phyloP scores from a whole-genome alignment of 2,329 filamentous ascomycete species.

The Diaporthe sp. region DNA sequence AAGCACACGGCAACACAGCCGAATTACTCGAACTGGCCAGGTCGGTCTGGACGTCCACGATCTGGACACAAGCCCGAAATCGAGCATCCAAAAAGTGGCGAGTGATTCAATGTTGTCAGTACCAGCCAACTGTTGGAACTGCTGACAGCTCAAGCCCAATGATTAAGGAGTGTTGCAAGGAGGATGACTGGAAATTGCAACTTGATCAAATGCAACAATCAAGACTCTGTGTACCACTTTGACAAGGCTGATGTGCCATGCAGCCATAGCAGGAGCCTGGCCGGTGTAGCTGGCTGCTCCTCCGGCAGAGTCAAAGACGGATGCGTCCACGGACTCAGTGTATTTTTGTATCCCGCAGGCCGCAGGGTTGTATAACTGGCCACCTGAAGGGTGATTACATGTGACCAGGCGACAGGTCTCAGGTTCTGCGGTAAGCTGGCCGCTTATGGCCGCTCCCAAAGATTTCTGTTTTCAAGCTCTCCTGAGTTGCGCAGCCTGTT shows the following conservation, averaged over 20 bases:
- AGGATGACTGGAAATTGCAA: neutral
- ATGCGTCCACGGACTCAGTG: neutral
- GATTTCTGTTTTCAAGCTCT: neutral
- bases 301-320: neutral
- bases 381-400: constrained; percentile 6
- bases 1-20: neutral
- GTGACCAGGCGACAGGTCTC: constrained; percentile 18
- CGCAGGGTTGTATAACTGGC: neutral
- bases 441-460: neutral
- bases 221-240: neutral
- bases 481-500: neutral
- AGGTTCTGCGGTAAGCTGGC: constrained; percentile 21
- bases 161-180: neutral
- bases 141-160: no score
- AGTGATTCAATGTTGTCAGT: neutral
- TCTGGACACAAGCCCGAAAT: neutral
- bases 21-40: neutral
- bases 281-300: neutral
- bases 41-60: neutral
- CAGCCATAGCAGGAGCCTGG: no score
- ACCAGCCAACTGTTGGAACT: neutral
- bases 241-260: neutral
- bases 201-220: neutral
- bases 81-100: neutral
- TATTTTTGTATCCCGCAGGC: constrained; percentile 7